These are phyloP conservation scores for Macrolepiota albuminosa DNA, from an alignment of 768 basidiomycete genomes.

Conservation along the genomic window DNA sequence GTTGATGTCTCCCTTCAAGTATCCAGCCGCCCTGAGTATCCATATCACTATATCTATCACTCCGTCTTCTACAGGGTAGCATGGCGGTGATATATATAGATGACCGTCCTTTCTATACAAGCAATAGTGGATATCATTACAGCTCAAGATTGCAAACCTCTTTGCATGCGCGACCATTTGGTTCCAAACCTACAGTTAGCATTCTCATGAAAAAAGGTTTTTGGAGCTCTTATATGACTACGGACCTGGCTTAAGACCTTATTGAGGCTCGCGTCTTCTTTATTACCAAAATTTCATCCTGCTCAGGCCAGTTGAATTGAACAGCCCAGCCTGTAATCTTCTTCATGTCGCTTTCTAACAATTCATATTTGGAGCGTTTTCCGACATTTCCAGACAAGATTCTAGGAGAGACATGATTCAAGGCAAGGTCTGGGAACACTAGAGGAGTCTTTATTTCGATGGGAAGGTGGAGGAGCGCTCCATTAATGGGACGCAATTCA, in stretches of 20 bases:
- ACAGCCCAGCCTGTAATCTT: neutral
- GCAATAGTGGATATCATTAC: neutral
- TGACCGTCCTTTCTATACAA: neutral
- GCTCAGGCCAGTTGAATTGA: neutral
- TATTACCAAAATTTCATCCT: neutral
- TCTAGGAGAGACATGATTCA: neutral
- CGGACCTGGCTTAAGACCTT: neutral
- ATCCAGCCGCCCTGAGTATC: neutral
- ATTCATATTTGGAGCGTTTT: neutral
- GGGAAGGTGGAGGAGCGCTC: neutral
- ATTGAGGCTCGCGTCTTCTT: accelerated
- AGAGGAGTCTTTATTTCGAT: neutral
- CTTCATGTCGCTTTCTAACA: neutral
- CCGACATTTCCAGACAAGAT: no score
- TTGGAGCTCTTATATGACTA: neutral
- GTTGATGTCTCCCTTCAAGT: neutral
- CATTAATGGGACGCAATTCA: neutral
- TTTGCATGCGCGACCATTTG: neutral
- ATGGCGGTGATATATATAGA: neutral
- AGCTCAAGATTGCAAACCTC: neutral
- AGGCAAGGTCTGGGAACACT: neutral
- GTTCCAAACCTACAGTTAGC: neutral
- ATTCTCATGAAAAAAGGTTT: neutral
- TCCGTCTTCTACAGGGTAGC: neutral
- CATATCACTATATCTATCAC: neutral